A percentile compares a stretch with the other conserved stretches of the same genome.
These are phyloP conservation scores for Carex scoparia DNA, from an alignment of 176 grass and related monocot genomes.

Conservation along the genomic window DNA sequence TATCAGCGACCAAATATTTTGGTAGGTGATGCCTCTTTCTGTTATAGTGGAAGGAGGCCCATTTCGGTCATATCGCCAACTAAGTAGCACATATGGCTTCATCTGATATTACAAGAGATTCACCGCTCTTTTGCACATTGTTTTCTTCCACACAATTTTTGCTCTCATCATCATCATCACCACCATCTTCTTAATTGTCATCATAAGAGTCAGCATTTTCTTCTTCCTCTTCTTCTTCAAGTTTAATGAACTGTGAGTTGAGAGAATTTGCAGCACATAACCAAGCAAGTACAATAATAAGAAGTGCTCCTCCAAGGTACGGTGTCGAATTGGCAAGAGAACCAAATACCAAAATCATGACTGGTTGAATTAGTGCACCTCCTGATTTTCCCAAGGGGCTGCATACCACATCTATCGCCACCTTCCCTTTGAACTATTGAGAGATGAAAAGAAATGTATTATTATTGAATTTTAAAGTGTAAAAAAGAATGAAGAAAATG, in stretches of 20 bases:
- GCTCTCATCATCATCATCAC: background rate
- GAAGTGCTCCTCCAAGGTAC: constrained; percentile 66
- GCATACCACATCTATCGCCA: constrained; percentile 85
- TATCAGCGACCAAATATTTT: too few relatives aligned
- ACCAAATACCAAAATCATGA: constrained; percentile 79
- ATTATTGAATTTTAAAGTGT: too few relatives aligned
- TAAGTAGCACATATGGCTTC: background rate
- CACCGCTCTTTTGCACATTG: background rate
- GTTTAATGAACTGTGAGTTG: constrained; percentile 55
- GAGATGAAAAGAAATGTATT: background rate
- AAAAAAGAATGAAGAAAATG: too few relatives aligned
- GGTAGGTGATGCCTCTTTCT: too few relatives aligned
- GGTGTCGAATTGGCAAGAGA: constrained; percentile 87
- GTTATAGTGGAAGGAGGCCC: too few relatives aligned
- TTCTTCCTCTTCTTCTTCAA: background rate
- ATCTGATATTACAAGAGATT: background rate
- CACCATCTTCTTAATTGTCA: background rate
- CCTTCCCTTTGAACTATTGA: constrained; percentile 77
- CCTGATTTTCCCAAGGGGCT: constrained; percentile 89
- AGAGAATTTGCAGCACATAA: constrained; percentile 54
- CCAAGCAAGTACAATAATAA: constrained; percentile 72
- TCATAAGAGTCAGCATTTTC: background rate
- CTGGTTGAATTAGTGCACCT: constrained; percentile 73
- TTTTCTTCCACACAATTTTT: too few relatives aligned
- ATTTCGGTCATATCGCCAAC: background rate